Evolutionary conservation across 805 yeast species (phyloP), one percentile per base, ranked within the genome.

Genomic region (Candida ortonii): DNA sequence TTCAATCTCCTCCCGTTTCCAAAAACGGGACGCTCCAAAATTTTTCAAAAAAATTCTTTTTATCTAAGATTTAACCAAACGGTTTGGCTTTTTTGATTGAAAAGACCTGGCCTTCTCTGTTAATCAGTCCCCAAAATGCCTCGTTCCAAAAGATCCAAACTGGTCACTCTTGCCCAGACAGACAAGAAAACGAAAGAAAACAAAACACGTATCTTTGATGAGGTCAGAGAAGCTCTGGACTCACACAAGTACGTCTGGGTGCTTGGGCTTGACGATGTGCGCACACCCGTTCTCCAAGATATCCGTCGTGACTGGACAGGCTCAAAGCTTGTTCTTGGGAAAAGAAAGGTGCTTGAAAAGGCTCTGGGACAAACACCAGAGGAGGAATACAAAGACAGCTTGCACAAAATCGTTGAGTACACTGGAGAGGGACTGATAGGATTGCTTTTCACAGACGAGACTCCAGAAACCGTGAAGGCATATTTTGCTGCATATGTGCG

Each of bases 111-210:
- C n/a, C n/a, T n/a, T n/a, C n/a, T n/a, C 10, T 6, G 30, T 28
- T 6, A 6, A 7, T 4, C 11, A 7, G n/a, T 11, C 16, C 13
- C 15, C 37, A 67, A 49, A 39, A 90, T 90, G 98, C 97, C 98
- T 44, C 86, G 95, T 75, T 88, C 97, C 22, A 89, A 80, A 62
- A 90, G 97, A 76, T 83, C 96, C 49, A 93, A 86, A 79, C 80
- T 89, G 50, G 95, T 93, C 42, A 85, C 97, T 10, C 71, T 93
- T 51, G 93, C 99, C 23, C 90, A 90, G 59, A 90, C 97, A 44
- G 97, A 88, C 50, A 93, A 88, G 65, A 93, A 93, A 59, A 96
- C 96, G 32, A 80, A 81, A 48, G 97, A 86, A 52, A 88, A 87
- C 65, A 93, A 93, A 61, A 90, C 78, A 50, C 73, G 90, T 53